Conservation (phyloP, 2,329 filamentous ascomycete genomes). For the Madurella fahalii region DNA sequence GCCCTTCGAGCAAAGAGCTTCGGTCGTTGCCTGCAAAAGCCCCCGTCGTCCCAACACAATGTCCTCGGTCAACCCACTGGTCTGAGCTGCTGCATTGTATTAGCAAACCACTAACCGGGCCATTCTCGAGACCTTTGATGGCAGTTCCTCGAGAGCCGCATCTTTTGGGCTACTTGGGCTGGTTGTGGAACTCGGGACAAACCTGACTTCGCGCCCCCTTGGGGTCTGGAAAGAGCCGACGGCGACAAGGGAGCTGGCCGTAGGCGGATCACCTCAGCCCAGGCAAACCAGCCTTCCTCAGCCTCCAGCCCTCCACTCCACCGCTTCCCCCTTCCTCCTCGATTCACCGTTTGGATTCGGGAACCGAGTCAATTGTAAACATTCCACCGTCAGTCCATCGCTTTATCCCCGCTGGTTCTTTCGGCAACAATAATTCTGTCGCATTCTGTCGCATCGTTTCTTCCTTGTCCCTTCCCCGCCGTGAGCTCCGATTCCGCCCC, state of each 20-base stretch:
- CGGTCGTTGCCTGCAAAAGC: not conserved
- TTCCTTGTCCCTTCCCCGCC: too few species aligned
- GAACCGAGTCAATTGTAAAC: too few species aligned
- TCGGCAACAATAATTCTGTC: too few species aligned
- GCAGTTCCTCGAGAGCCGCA: not conserved
- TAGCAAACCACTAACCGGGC: too few species aligned
- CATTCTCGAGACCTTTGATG: not conserved
- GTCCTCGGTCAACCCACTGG: not conserved
- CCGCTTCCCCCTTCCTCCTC: not conserved
- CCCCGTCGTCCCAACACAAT: not conserved
- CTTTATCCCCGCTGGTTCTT: too few species aligned
- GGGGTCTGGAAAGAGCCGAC: not conserved
- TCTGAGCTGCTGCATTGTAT: too few species aligned
- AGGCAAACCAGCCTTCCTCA: constrained; percentile 1
- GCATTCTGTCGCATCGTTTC: too few species aligned
- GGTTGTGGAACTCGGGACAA: not conserved
- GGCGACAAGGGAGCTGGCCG: not conserved
- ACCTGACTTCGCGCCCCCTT: not conserved
- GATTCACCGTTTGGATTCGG: not conserved
- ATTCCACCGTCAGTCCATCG: too few species aligned
- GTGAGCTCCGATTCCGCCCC: too few species aligned
- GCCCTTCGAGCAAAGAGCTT: not conserved
- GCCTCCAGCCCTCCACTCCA: constrained; percentile 2
- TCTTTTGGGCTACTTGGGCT: not conserved
- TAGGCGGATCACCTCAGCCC: constrained; percentile 4